These are phyloP conservation scores for Apiotrichum gracile DNA, from an alignment of 1,284 basidiomycete species.

Conservation along the genomic window DNA sequence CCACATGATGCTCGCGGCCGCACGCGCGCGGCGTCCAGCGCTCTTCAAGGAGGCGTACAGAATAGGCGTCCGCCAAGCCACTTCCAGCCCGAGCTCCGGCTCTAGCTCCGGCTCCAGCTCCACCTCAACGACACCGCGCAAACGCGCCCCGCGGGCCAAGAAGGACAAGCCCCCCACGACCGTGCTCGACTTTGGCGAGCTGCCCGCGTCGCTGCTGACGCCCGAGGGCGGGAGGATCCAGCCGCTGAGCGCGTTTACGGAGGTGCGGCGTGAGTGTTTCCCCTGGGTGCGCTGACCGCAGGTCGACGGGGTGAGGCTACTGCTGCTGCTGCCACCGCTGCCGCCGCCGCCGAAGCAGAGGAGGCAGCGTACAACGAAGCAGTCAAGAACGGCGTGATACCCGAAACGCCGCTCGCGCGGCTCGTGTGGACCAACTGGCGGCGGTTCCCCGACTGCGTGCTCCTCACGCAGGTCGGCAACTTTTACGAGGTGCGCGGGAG, in stretches of 20 bases:
- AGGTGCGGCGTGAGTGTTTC: neutral
- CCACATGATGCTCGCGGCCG: no score
- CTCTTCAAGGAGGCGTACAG: no score
- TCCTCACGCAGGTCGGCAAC: slow-evolving; percentile 84
- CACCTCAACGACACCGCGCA: no score
- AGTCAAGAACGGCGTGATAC: slow-evolving; percentile 21
- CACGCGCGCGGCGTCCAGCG: no score
- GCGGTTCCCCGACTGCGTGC: slow-evolving; percentile 77
- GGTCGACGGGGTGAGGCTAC: neutral
- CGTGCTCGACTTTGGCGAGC: slow-evolving; percentile 6
- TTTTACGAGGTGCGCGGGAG: slow-evolving; percentile 79
- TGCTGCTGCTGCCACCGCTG: no score
- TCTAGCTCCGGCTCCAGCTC: no score
- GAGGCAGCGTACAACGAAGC: slow-evolving; percentile 18
- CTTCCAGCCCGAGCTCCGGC: no score
- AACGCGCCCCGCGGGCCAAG: no score
- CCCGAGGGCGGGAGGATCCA: slow-evolving; percentile 10
- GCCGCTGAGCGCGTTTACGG: slow-evolving; percentile 3
- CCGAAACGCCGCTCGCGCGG: slow-evolving; percentile 54
- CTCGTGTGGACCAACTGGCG: slow-evolving; percentile 66
- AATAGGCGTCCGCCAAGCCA: no score
- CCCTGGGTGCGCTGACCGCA: neutral
- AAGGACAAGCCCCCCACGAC: neutral
- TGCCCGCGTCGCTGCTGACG: slow-evolving; percentile 8
- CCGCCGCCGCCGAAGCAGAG: slow-evolving; percentile 3